Conservation (phyloP, 2,329 filamentous ascomycete species). For the Arthrobotrys sphaeroides region DNA sequence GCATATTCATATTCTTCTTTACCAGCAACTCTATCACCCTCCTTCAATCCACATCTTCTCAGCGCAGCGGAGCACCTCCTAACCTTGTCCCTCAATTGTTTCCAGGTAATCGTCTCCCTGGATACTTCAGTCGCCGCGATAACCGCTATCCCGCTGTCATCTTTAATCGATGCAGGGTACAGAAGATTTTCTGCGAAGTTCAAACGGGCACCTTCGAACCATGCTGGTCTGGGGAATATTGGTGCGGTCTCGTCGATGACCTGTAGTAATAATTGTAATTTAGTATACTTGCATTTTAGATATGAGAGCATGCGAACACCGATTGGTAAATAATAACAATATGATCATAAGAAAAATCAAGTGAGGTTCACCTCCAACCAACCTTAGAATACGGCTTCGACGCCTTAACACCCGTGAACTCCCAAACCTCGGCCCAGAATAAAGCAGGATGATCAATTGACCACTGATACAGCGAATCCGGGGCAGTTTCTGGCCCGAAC, state of each 20-base stretch:
- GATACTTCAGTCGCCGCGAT: constrained; percentile 81
- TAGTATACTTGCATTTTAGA: neutral
- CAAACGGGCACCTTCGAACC: constrained; percentile 80
- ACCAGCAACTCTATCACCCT: constrained; percentile 72
- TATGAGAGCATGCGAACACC: constrained; percentile 54
- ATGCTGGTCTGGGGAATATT: constrained; percentile 87
- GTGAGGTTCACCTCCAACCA: constrained; percentile 58
- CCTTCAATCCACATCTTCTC: constrained; percentile 63
- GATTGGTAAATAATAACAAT: no score
- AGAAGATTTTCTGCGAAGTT: constrained; percentile 97
- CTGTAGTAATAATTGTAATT: constrained; percentile 64
- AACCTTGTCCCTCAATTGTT: constrained; percentile 79
- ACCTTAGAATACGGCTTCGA: constrained; percentile 72
- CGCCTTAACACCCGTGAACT: constrained; percentile 78
- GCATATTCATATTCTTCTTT: neutral
- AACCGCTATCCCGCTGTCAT: constrained; percentile 73
- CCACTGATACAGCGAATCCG: constrained; percentile 81
- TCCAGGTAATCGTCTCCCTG: constrained; percentile 77
- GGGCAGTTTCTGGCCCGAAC: constrained; percentile 70
- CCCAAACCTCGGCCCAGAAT: constrained; percentile 89
- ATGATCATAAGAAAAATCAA: constrained; percentile 4
- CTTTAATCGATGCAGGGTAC: constrained; percentile 71
- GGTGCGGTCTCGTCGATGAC: constrained; percentile 73
- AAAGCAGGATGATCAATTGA: constrained; percentile 77
- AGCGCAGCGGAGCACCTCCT: constrained; percentile 75